These are phyloP conservation scores for Fusarium liriodendri DNA, from an alignment of 2,329 filamentous ascomycete genomes.

Conservation along the genomic window DNA sequence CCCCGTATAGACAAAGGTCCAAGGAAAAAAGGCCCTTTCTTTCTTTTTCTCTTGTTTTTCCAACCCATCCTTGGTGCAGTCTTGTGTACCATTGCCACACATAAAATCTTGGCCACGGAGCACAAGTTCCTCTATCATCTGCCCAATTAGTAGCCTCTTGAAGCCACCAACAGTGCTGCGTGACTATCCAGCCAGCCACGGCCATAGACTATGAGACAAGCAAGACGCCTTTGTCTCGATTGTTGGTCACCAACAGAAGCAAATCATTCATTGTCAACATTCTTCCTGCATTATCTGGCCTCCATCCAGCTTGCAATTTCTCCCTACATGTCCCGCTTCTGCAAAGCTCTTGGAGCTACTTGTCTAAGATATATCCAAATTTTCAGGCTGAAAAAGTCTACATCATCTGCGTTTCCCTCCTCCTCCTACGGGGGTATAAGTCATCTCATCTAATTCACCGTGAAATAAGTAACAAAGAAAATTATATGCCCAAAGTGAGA, in stretches of 20 bases:
- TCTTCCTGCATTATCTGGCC: not conserved
- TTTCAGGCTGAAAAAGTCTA: conserved; percentile 26
- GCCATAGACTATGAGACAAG: not conserved
- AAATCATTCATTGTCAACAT: not conserved
- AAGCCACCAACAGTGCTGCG: not conserved
- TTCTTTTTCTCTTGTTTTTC: not conserved
- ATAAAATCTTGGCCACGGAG: not conserved
- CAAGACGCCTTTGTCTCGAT: not conserved
- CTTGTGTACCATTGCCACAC: conserved; percentile 23
- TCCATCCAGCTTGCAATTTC: conserved; percentile 1
- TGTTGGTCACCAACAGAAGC: not conserved
- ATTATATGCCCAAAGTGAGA: conserved; percentile 40
- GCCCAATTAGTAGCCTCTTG: not conserved
- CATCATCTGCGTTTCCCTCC: conserved; percentile 38
- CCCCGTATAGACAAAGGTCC: conserved; percentile 14
- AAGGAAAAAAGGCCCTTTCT: not conserved
- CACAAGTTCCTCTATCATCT: not conserved
- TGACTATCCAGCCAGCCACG: not conserved
- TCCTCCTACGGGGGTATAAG: conserved; percentile 45
- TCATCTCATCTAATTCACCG: conserved; percentile 46
- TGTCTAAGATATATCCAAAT: conserved; percentile 40
- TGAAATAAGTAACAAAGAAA: conserved; percentile 44
- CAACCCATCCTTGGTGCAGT: conserved; percentile 3
- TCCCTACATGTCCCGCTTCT: conserved; percentile 1
- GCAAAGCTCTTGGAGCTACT: conserved; percentile 15